Percentiles rank a stretch among this genome's conserved stretches.
These are phyloP conservation scores for Pseudocercospora macadamiae DNA, from an alignment of 2,329 filamentous ascomycete species.

Conservation along the genomic window DNA sequence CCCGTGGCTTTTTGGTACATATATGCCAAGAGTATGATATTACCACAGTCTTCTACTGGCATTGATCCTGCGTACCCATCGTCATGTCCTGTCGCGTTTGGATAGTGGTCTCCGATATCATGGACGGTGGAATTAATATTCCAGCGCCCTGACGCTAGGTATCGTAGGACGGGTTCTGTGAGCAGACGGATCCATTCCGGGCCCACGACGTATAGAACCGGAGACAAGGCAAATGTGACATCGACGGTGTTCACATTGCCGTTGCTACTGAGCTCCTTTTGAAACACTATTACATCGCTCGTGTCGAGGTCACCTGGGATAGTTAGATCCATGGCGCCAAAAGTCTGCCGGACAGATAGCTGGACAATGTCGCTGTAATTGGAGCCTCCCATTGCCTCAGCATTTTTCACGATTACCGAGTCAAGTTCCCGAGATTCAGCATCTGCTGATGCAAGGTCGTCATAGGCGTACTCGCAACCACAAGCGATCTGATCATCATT, in stretches of 20 bases:
- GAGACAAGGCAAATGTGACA: conserved; percentile 34
- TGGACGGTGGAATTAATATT: conserved; percentile 29
- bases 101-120: conserved; percentile 32
- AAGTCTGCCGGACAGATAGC: conserved; percentile 53
- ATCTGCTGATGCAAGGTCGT: conserved; percentile 44
- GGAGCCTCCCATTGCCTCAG: conserved; percentile 35
- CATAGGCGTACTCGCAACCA: conserved; percentile 44
- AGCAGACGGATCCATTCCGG: conserved; percentile 15
- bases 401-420: conserved; percentile 25
- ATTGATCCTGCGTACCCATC: conserved; percentile 47
- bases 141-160: conserved; percentile 25
- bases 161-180: conserved; percentile 8
- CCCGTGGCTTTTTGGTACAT: conserved; percentile 55
- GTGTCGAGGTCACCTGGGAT: conserved; percentile 46
- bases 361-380: conserved; percentile 36
- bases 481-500: conserved; percentile 30
- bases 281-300: conserved; percentile 49
- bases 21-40: conserved; percentile 19
- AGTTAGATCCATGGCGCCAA: conserved; percentile 54
- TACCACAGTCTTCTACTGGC: conserved; percentile 33
- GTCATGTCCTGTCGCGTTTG: conserved; percentile 36
- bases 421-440: conserved; percentile 37
- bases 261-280: conserved; percentile 58
- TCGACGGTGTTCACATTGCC: conserved; percentile 35
- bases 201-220: conserved; percentile 33